Percentiles rank a stretch among this genome's conserved stretches.
phyloP scores from a whole-genome alignment of 805 yeast genomes.

The Saccharomycopsis malanga region DNA sequence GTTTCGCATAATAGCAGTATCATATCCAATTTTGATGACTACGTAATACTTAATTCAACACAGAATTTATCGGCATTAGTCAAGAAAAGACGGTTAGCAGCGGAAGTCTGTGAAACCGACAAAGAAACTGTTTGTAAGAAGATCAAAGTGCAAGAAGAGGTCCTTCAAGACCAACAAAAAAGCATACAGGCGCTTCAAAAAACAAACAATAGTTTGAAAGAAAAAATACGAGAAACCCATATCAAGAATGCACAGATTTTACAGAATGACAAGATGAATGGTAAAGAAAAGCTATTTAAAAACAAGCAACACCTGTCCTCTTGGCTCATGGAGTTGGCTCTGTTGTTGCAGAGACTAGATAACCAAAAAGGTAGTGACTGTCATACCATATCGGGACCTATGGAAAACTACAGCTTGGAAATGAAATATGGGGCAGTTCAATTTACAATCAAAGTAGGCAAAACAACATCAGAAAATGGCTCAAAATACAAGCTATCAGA shows the following conservation, averaged over 20 bases:
- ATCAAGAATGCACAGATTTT: not conserved
- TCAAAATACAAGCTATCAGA: too few relatives aligned
- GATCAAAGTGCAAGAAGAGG: not conserved
- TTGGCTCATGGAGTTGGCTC: too few relatives aligned
- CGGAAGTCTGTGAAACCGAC: constrained; percentile 2
- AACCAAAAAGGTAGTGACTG: too few relatives aligned
- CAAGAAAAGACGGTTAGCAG: constrained; percentile 8
- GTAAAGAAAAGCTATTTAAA: not conserved
- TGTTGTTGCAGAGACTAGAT: too few relatives aligned
- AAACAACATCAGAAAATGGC: too few relatives aligned
- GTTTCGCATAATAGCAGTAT: constrained; percentile 7
- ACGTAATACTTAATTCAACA: constrained; percentile 17
- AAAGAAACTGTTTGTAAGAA: constrained; percentile 2
- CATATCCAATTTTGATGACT: constrained; percentile 17
- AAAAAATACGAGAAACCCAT: not conserved
- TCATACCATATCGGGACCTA: too few relatives aligned
- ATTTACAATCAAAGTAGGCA: too few relatives aligned
- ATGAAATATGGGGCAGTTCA: too few relatives aligned
- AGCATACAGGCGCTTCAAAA: not conserved
- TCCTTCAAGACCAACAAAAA: constrained; percentile 1
- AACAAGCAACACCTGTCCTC: not conserved
- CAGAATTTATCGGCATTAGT: constrained; percentile 11
- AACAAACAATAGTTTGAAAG: not conserved
- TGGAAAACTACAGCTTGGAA: too few relatives aligned
- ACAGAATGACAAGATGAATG: not conserved